Conservation (phyloP, 2,329 filamentous ascomycete genomes). For the Aspergillus latus region DNA sequence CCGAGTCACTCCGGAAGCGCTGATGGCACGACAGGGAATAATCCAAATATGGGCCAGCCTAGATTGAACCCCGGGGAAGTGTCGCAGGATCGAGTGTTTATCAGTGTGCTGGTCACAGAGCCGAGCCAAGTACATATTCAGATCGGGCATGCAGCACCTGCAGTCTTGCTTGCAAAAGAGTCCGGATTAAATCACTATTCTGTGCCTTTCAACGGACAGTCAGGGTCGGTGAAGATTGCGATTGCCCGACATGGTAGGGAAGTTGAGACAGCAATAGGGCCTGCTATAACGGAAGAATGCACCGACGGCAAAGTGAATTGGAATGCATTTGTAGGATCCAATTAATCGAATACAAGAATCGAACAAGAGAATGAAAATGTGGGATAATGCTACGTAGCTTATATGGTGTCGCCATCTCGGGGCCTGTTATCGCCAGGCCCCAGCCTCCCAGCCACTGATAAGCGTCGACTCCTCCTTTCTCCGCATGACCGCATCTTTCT, state of each 20-base stretch:
- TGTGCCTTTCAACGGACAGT: conserved; percentile 32
- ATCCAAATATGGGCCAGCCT: conserved; percentile 30
- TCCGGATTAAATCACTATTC: conserved; percentile 35
- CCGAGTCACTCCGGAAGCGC: conserved; percentile 30
- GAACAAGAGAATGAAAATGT: neutral
- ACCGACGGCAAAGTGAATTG: conserved; percentile 33
- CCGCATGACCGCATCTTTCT: conserved; percentile 6
- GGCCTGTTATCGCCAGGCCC: neutral
- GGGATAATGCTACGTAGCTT: neutral
- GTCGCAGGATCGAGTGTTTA: conserved; percentile 35
- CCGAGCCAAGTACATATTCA: conserved; percentile 31
- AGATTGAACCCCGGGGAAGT: conserved; percentile 29
- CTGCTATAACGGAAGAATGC: conserved; percentile 31
- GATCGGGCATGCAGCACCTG: conserved; percentile 27
- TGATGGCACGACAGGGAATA: conserved; percentile 38
- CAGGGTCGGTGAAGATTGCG: conserved; percentile 29
- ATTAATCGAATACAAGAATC: conserved; percentile 1
- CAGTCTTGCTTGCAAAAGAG: conserved; percentile 21
- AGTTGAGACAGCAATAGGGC: conserved; percentile 27
- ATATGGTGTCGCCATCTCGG: conserved; percentile 3
- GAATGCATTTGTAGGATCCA: conserved; percentile 40
- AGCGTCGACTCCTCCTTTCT: conserved; percentile 9
- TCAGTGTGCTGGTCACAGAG: conserved; percentile 27
- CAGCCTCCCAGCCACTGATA: conserved; percentile 5
- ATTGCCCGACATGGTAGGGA: conserved; percentile 26